These are phyloP conservation scores for Epichloe aotearoae DNA, from an alignment of 2,329 filamentous ascomycete genomes.

Conservation along the genomic window DNA sequence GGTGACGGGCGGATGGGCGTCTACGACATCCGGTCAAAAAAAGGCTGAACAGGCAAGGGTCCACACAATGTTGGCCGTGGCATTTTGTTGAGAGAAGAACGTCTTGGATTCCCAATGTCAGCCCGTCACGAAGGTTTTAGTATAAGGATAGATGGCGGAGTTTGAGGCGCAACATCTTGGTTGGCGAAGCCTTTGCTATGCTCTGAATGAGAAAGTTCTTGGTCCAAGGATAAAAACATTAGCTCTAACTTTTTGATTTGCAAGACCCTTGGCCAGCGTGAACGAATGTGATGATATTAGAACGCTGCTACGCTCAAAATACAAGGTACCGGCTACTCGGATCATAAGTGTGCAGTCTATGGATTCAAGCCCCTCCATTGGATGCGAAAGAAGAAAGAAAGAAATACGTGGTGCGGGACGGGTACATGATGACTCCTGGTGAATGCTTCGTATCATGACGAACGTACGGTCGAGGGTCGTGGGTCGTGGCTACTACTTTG, in stretches of 20 bases:
- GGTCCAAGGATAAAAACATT: too few species aligned
- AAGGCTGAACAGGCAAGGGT: neutral
- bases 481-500: neutral
- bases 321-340: neutral
- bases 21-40: constrained; percentile 21
- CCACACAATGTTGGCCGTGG: neutral
- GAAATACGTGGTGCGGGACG: neutral
- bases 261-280: too few species aligned
- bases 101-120: neutral
- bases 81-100: neutral
- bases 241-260: too few species aligned
- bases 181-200: neutral
- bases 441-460: neutral
- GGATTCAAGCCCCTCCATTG: neutral
- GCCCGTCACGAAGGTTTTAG: neutral
- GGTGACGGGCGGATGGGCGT: constrained; percentile 20
- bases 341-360: neutral
- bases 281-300: too few species aligned
- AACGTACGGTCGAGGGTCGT: neutral
- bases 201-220: too few species aligned
- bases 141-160: neutral
- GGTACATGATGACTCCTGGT: neutral
- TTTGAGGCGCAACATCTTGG: neutral
- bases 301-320: too few species aligned
- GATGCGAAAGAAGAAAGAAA: neutral